Base-by-base conservation (phyloP, 1,284 basidiomycete genomes). In the Pseudozyma tsukubaensis region DNA sequence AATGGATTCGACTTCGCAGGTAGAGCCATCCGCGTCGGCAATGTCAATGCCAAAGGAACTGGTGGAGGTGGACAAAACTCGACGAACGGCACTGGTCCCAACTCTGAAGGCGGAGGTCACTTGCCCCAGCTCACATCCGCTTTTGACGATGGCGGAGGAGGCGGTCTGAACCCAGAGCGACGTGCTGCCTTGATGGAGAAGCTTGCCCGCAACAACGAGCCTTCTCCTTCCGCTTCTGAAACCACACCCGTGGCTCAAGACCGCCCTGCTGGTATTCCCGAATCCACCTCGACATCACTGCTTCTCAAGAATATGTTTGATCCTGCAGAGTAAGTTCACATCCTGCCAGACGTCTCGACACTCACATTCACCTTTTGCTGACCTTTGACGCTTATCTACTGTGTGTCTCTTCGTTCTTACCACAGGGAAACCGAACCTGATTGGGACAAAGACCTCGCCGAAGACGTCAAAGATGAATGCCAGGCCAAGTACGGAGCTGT, bases 1-100 rank as follows among this genome's bases (percentile, higher is more conserved):
- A 94, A 98, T 87, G 93, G 93, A 12, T 98, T 99, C 83, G 94
- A 97, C 80, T 88, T 99, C 54, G 96, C 97, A 49, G 97, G 94
- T 49, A 90, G 96, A 67, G 92, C 91, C 59, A 83, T 84, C 56
- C 52, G 76, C n/a, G 79, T 84, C 3, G 79, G 80, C 24, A 77
- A 78, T 16, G 80, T 82, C 54, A 77, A 76, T 47, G 72, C 79
- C 24, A 72, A 72, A 40, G 78, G 78, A 42, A 32, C 51, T 2
- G 72, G 64, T 13, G 50, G 65, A n/a, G 55, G 51, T 4, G 58
- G 57, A 14, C 48, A 50, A 21, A 50, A 59, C 35, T 6, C 42
- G 24, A 29, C 24, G 12, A 57, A 58, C 18, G 66, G 66, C 11
- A 32, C 59, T 14, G 29, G 37, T 18, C 45, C 39, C 24, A 45